Evolutionary conservation across 768 basidiomycete species (phyloP).

Genomic region (Mycena filopes): DNA sequence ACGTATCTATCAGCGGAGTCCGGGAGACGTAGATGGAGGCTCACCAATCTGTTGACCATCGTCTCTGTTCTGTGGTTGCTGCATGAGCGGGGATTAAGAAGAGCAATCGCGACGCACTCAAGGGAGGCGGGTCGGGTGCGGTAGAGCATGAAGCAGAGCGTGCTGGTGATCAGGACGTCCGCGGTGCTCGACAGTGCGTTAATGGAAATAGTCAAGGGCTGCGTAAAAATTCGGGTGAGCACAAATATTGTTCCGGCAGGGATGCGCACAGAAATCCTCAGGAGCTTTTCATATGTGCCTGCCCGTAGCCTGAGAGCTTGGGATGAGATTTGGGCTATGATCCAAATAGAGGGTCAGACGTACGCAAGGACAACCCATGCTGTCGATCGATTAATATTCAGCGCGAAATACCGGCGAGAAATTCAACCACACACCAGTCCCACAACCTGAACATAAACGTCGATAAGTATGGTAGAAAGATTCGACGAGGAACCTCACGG

Average conservation of each 20-base stretch:
- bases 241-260: neutral
- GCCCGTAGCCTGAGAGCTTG: slow-evolving; percentile 44
- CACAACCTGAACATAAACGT: slow-evolving; percentile 41
- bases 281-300: slow-evolving; percentile 48
- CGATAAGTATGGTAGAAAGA: neutral
- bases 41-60: slow-evolving; percentile 60
- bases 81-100: slow-evolving; percentile 15
- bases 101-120: slow-evolving; percentile 42
- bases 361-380: slow-evolving; percentile 57
- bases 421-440: slow-evolving; percentile 42
- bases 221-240: neutral
- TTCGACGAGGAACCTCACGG: slow-evolving; percentile 15
- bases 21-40: slow-evolving; percentile 15
- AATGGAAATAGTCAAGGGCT: slow-evolving; percentile 61
- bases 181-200: slow-evolving; percentile 60
- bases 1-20: neutral
- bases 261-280: slow-evolving; percentile 47
- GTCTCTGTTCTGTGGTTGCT: slow-evolving; percentile 50
- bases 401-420: neutral
- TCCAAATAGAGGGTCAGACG: slow-evolving; percentile 14
- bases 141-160: slow-evolving; percentile 59
- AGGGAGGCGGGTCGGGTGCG: slow-evolving; percentile 62
- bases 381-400: slow-evolving; percentile 27
- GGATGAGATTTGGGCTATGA: neutral
- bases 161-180: slow-evolving; percentile 60